Evolutionary conservation across 441 rosid genomes (phyloP).

Genomic region (Macaranga tanarius): DNA sequence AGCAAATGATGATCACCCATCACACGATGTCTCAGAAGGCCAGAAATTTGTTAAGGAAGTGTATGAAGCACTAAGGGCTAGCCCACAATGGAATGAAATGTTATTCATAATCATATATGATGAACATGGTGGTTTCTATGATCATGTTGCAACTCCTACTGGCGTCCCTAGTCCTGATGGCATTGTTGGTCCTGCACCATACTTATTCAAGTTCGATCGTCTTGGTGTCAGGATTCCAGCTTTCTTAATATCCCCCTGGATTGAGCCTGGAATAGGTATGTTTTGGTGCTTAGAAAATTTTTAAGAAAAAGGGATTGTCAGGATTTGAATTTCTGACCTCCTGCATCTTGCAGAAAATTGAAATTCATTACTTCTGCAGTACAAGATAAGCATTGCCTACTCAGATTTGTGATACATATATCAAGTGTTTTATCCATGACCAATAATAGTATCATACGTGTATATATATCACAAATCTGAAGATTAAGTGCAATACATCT

Average conservation of each 20-base stretch:
- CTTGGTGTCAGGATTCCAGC: constrained; percentile 89
- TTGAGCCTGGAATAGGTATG: constrained; percentile 73
- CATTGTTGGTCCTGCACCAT: constrained; percentile 62
- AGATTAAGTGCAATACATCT: too few species aligned
- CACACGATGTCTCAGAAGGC: constrained; percentile 72
- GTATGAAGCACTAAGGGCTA: constrained; percentile 73
- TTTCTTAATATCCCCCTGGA: constrained; percentile 82
- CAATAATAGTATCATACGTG: too few species aligned
- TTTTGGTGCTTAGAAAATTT: too few species aligned
- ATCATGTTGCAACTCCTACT: constrained; percentile 82
- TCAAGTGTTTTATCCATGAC: too few species aligned
- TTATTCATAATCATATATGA: constrained; percentile 64
- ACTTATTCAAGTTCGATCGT: constrained; percentile 75
- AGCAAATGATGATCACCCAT: constrained; percentile 85
- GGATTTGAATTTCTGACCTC: too few species aligned
- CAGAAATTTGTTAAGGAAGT: constrained; percentile 76
- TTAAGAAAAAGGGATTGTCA: too few species aligned
- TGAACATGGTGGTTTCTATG: constrained; percentile 95
- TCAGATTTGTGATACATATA: too few species aligned
- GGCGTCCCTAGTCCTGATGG: constrained; percentile 88
- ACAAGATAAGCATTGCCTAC: too few species aligned
- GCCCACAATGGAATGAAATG: constrained; percentile 84
- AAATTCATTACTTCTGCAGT: too few species aligned
- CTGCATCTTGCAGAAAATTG: too few species aligned
- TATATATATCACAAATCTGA: too few species aligned